Evolutionary conservation across 768 basidiomycete species (phyloP).

Genomic region (Cubamyces lactineus): DNA sequence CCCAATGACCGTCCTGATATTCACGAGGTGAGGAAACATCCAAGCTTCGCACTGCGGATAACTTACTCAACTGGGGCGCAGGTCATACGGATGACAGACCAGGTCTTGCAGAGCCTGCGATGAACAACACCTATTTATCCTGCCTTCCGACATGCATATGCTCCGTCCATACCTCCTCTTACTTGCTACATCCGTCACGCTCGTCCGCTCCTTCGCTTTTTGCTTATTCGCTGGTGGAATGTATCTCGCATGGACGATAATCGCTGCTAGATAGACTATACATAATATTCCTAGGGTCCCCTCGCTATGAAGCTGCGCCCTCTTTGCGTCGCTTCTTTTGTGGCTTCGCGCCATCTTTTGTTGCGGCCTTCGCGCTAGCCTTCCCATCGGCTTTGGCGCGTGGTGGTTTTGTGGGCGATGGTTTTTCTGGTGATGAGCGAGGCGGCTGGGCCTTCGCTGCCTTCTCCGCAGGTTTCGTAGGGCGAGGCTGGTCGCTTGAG

Average conservation of each 20-base stretch:
- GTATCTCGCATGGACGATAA: conserved; percentile 24
- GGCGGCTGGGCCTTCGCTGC: not conserved
- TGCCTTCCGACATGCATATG: not conserved
- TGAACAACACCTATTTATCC: conserved; percentile 8
- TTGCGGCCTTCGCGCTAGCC: not conserved
- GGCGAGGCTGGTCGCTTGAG: not conserved
- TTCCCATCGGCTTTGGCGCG: not conserved
- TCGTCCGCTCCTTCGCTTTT: conserved; percentile 17
- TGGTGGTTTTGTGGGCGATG: not conserved
- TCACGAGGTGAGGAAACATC: conserved; percentile 59
- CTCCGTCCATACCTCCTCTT: not conserved
- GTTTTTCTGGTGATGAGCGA: not conserved
- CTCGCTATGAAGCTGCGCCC: not conserved
- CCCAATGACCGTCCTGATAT: conserved; percentile 86
- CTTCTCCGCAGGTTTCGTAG: not conserved
- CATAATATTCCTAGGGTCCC: conserved; percentile 4
- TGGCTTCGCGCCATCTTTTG: not conserved
- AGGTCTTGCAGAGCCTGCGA: conserved; percentile 61
- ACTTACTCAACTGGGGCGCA: conserved; percentile 30
- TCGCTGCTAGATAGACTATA: conserved; percentile 21
- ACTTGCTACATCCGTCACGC: conserved; percentile 4
- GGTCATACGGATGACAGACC: conserved; percentile 70
- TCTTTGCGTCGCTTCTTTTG: conserved; percentile 15
- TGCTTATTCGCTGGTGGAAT: conserved; percentile 16
- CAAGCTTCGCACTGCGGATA: too few relatives aligned